Percentiles rank a stretch among this genome's conserved stretches.
Conservation (phyloP, 371 early-diverging fungal genomes). For the Rhizopus delemar region DNA sequence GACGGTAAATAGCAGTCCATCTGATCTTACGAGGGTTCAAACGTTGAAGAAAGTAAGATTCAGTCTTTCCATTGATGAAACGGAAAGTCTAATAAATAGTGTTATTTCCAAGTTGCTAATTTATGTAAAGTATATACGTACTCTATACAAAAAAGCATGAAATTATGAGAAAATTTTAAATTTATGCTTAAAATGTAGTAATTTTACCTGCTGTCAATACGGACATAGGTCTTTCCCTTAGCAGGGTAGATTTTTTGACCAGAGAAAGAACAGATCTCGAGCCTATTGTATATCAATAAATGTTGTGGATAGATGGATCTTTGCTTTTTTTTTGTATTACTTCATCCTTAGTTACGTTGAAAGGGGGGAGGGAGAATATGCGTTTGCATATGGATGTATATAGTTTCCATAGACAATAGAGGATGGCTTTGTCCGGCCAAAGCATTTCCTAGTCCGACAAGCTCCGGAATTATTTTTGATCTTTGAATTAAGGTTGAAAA, state of each 20-base stretch:
- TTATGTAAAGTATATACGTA: constrained; percentile 13
- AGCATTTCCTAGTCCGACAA: background rate
- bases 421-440: background rate
- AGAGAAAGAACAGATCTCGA: constrained; percentile 94
- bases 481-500: no score
- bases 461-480: background rate
- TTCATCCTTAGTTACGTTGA: constrained; percentile 3
- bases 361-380: constrained; percentile 1
- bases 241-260: constrained; percentile 98
- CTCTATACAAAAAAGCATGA: constrained; percentile 10
- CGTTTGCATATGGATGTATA: background rate
- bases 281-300: constrained; percentile 47
- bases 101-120: constrained; percentile 4
- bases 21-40: constrained; percentile 94
- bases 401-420: background rate
- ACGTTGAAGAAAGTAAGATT: constrained; percentile 94
- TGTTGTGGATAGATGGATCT: constrained; percentile 14
- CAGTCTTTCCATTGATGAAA: constrained; percentile 93
- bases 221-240: constrained; percentile 92
- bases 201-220: constrained; percentile 78
- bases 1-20: constrained; percentile 97
- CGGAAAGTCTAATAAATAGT: constrained; percentile 75
- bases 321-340: background rate
- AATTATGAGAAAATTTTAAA: background rate
- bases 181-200: background rate